Evolutionary conservation across 1,284 basidiomycete species (phyloP).

Genomic region (Omphalotus olearius): DNA sequence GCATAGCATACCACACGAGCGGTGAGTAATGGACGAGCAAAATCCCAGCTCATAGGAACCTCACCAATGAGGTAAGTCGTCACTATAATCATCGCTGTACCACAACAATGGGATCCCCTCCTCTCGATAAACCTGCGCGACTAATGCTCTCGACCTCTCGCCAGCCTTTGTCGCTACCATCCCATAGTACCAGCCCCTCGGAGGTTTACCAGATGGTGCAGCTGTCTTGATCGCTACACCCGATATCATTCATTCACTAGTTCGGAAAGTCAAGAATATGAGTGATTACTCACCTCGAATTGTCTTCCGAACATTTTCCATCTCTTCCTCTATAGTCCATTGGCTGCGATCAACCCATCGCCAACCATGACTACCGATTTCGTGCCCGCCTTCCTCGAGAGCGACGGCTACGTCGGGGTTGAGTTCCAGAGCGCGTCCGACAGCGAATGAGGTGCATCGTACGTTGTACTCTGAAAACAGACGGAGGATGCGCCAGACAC

Average conservation of each 20-base stretch:
- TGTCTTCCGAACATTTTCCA: constrained; percentile 9
- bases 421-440: constrained; percentile 11
- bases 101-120: constrained; percentile 10
- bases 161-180: constrained; percentile 8
- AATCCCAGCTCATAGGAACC: too few relatives aligned
- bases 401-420: constrained; percentile 10
- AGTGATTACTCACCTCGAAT: constrained; percentile 4
- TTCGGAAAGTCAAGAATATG: not conserved
- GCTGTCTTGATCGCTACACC: not conserved
- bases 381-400: constrained; percentile 11
- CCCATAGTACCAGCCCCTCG: constrained; percentile 14
- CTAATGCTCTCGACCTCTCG: constrained; percentile 5
- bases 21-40: not conserved
- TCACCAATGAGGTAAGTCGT: constrained; percentile 11
- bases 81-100: constrained; percentile 12
- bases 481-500: constrained; percentile 14
- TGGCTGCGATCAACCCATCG: constrained; percentile 10
- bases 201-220: constrained; percentile 8
- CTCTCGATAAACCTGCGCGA: constrained; percentile 10
- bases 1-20: not conserved
- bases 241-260: not conserved
- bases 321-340: constrained; percentile 13
- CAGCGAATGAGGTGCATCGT: constrained; percentile 10
- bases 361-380: constrained; percentile 14
- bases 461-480: constrained; percentile 12